These are phyloP conservation scores for Elsinoe ampelina DNA, from an alignment of 2,329 filamentous ascomycete genomes.

Conservation along the genomic window DNA sequence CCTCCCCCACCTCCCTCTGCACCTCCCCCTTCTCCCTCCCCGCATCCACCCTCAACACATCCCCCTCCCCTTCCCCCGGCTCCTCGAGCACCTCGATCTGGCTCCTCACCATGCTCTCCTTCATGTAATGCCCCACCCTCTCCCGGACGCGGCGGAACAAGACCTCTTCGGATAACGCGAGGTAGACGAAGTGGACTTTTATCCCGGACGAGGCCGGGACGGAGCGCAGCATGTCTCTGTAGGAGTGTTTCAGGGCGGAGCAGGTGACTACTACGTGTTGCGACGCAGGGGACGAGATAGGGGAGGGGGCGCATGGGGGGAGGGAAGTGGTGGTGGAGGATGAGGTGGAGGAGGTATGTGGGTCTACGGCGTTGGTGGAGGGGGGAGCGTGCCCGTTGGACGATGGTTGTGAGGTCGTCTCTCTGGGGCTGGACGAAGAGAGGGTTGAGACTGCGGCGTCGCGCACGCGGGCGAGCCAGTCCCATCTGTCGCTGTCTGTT, in stretches of 20 bases:
- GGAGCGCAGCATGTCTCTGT: conserved; percentile 61
- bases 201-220: conserved; percentile 37
- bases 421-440: conserved; percentile 18
- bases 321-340: conserved; percentile 18
- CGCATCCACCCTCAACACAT: conserved; percentile 40
- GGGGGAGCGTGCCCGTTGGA: neutral
- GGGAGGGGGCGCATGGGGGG: neutral
- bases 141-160: conserved; percentile 65
- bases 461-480: conserved; percentile 63
- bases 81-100: conserved; percentile 84
- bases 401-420: neutral
- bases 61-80: conserved; percentile 50
- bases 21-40: conserved; percentile 34
- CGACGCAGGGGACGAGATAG: conserved; percentile 20
- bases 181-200: conserved; percentile 79
- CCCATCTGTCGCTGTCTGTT: conserved; percentile 91
- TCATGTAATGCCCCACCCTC: conserved; percentile 88
- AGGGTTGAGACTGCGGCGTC: conserved; percentile 34
- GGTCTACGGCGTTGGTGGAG: conserved; percentile 8
- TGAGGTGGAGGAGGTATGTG: conserved; percentile 5
- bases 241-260: conserved; percentile 92
- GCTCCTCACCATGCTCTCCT: conserved; percentile 86
- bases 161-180: conserved; percentile 65
- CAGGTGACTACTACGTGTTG: conserved; percentile 83
- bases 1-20: conserved; percentile 29